Evolutionary conservation across 2,329 filamentous ascomycete species (phyloP), one percentile per base, ranked within the genome.

Genomic region (Botrytis squamosa): DNA sequence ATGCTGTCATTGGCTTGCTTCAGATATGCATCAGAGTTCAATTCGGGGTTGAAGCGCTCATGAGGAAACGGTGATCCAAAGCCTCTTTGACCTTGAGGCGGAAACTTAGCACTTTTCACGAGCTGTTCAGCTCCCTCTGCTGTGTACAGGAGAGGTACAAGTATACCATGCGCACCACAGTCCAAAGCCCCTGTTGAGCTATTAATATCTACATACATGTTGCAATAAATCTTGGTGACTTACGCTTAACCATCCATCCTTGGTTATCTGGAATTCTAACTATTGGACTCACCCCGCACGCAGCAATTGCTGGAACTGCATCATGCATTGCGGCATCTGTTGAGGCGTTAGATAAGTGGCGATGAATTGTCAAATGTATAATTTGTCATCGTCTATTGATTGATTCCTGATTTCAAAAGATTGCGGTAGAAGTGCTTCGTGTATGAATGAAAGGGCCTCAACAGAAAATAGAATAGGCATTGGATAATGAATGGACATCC

Each of bases 251-350:
- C 86, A 88, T 87, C 84, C 84, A 88, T 1, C 84, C 81, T 80
- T 88, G 85, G 76, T 86, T 84, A 72, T 89, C 88, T 0, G 88
- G 87, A 57, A 91, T 83, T 75, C 90, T 84, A 14, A 89, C 87
- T 71, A 88, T 83, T 0, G 87, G 87, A 10, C 86, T 88, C 1
- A 86, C 85, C 4, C 86, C 87, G 74, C 86, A 85, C 38, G 86
- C 85, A 3, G 87, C 87, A 57, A 88, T 87, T 4, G 86, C 87
- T 33, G 86, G 85, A 2, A 89, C 87, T 0, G 86, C 86, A 75
- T 89, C 87, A 76, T 89, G 85, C 88, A 89, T 89, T 1, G 85
- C 84, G 52, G 84, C 84, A 80, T 88, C 86, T 86, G 46, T 52
- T 38, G 20, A 33, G 42, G 20, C 20, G 55, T 69, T 52, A 73